phyloP scores from a whole-genome alignment of 345 rosid genomes.

The Ricinus communis region DNA sequence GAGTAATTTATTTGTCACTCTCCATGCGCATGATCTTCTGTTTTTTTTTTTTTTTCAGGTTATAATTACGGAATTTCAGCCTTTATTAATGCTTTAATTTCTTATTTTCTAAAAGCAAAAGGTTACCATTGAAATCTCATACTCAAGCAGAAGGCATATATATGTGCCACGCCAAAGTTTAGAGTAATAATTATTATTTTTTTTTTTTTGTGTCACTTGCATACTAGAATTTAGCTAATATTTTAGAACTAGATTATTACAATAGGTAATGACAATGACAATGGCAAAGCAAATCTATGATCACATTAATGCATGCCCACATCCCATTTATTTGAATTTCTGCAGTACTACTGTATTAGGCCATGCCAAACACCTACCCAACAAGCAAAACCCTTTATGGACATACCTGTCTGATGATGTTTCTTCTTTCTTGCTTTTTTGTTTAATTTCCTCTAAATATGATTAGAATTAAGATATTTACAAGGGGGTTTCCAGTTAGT shows the following conservation, averaged over 20 bases:
- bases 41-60: not conserved
- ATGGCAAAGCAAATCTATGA: not conserved
- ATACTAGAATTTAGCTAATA: not conserved
- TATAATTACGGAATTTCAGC: not conserved
- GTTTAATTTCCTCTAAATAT: not conserved
- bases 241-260: too few relatives aligned
- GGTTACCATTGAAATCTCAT: too few relatives aligned
- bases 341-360: not conserved
- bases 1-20: not conserved
- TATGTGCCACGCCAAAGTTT: too few relatives aligned
- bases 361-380: constrained; percentile 1
- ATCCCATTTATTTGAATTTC: too few relatives aligned
- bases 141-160: too few relatives aligned
- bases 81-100: not conserved
- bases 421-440: not conserved
- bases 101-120: not conserved
- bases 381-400: not conserved
- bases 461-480: not conserved
- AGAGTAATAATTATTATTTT: not conserved
- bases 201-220: not conserved
- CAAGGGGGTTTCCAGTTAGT: too few relatives aligned
- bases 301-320: not conserved
- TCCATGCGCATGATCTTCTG: not conserved
- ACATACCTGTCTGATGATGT: too few relatives aligned
- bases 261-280: too few relatives aligned